Conservation (phyloP, 257 asterid genomes). For the Ilex asprella region DNA sequence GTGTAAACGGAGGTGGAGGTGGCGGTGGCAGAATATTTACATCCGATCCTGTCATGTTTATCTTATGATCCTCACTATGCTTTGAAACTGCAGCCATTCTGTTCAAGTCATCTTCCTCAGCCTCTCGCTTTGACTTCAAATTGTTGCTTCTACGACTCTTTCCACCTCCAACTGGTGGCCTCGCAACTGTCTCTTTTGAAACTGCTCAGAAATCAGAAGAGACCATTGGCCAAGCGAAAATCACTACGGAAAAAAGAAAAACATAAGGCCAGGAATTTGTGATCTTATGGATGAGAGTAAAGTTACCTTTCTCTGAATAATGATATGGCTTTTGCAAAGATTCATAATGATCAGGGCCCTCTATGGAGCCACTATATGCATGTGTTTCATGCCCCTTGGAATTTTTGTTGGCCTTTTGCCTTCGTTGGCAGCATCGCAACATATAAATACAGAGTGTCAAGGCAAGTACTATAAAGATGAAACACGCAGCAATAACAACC, state of each 20-base stretch:
- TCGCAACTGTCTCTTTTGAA: constrained; percentile 25
- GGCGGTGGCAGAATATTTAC: constrained; percentile 21
- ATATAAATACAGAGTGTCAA: constrained; percentile 43
- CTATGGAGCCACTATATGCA: constrained; percentile 20
- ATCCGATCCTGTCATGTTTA: constrained; percentile 15
- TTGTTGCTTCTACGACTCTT: constrained; percentile 11
- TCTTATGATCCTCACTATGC: constrained; percentile 38
- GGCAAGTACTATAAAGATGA: constrained; percentile 30
- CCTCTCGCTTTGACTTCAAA: constrained; percentile 7
- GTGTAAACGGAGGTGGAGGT: constrained; percentile 49
- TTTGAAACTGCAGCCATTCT: constrained; percentile 22
- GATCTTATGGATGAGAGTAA: constrained; percentile 1
- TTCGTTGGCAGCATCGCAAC: constrained; percentile 38
- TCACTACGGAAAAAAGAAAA: not conserved
- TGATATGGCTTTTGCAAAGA: constrained; percentile 30
- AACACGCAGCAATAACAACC: constrained; percentile 47
- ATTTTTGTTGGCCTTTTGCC: constrained; percentile 20
- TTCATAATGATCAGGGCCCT: constrained; percentile 25
- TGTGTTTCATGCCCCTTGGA: constrained; percentile 24
- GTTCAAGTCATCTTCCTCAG: constrained; percentile 17
- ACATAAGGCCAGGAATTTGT: not conserved
- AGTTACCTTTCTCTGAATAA: constrained; percentile 41
- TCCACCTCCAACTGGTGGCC: constrained; percentile 23
- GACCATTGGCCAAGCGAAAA: constrained; percentile 5
- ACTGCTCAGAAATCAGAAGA: constrained; percentile 24